Evolutionary conservation across 169 alveolate genomes (phyloP).

Genomic region (Sarcocystis neurona): DNA sequence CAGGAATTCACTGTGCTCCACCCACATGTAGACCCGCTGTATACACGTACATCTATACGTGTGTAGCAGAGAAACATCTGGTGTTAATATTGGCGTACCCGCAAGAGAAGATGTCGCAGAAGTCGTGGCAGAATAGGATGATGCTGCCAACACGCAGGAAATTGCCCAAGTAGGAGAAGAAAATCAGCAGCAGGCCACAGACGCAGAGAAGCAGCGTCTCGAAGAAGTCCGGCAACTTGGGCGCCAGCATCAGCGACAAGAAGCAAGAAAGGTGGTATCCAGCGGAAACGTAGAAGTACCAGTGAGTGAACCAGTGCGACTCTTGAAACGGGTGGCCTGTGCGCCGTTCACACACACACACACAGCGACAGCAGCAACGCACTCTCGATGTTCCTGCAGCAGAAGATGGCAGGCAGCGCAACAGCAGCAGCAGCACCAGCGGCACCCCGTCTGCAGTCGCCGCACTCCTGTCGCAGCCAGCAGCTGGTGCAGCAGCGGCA

Average conservation of each 20-base stretch:
- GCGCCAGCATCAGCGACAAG: constrained; percentile 65
- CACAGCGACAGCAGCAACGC: background rate
- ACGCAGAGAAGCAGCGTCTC: constrained; percentile 72
- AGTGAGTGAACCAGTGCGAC: constrained; percentile 65
- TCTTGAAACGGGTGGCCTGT: constrained; percentile 75
- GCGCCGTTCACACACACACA: background rate
- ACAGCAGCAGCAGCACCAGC: background rate
- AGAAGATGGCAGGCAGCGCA: too few relatives aligned
- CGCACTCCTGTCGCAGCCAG: background rate
- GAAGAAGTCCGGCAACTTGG: constrained; percentile 73
- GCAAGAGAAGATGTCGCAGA: constrained; percentile 75
- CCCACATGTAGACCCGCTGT: background rate
- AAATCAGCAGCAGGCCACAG: constrained; percentile 73
- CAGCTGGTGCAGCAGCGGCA: background rate
- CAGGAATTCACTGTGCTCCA: background rate
- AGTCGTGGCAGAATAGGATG: constrained; percentile 75
- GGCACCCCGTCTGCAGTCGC: background rate
- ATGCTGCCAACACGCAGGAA: constrained; percentile 74
- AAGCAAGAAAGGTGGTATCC: constrained; percentile 73
- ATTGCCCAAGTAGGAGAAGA: constrained; percentile 74
- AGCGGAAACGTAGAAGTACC: constrained; percentile 72
- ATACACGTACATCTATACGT: background rate
- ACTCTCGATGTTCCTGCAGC: too few relatives aligned
- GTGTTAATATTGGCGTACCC: constrained; percentile 71
- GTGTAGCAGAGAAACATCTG: background rate